Conservation (phyloP, 805 yeast species). For the Metschnikowia koreensis region DNA sequence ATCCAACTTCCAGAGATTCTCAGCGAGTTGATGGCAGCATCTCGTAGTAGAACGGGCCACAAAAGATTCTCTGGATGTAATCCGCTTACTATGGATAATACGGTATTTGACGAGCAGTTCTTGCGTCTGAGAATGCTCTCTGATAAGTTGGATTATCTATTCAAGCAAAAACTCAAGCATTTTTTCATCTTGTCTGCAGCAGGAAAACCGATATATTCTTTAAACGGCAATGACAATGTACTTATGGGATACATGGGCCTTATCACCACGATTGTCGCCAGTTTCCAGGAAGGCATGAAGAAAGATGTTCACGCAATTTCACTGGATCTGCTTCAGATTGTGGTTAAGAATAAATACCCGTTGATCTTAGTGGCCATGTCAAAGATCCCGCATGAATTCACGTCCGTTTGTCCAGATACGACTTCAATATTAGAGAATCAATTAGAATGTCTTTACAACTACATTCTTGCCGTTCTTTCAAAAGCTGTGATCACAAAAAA, state of each 20-base stretch:
- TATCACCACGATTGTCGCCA: conserved; percentile 73
- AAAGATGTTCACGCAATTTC: conserved; percentile 50
- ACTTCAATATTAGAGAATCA: conserved; percentile 41
- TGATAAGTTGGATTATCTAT: conserved; percentile 20
- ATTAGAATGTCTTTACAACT: conserved; percentile 69
- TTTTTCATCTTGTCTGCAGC: conserved; percentile 78
- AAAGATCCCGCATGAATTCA: conserved; percentile 44
- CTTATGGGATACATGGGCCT: conserved; percentile 74
- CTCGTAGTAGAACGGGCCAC: neutral
- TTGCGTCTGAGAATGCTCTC: conserved; percentile 11
- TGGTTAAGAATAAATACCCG: conserved; percentile 63
- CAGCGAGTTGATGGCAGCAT: conserved; percentile 8
- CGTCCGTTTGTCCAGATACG: neutral
- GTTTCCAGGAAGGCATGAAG: conserved; percentile 49
- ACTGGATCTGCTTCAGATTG: conserved; percentile 50
- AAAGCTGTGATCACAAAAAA: conserved; percentile 70
- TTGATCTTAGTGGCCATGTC: conserved; percentile 72
- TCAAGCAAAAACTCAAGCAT: conserved; percentile 52
- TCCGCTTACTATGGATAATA: conserved; percentile 11
- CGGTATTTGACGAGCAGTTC: conserved; percentile 10
- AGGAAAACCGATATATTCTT: conserved; percentile 83
- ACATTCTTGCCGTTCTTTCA: conserved; percentile 78
- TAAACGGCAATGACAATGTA: conserved; percentile 68
- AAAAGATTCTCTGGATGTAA: conserved; percentile 1
- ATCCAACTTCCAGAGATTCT: conserved; percentile 9